These are phyloP conservation scores for Pythium scleroteichum DNA, from an alignment of 352 stramenopile species.

Conservation along the genomic window DNA sequence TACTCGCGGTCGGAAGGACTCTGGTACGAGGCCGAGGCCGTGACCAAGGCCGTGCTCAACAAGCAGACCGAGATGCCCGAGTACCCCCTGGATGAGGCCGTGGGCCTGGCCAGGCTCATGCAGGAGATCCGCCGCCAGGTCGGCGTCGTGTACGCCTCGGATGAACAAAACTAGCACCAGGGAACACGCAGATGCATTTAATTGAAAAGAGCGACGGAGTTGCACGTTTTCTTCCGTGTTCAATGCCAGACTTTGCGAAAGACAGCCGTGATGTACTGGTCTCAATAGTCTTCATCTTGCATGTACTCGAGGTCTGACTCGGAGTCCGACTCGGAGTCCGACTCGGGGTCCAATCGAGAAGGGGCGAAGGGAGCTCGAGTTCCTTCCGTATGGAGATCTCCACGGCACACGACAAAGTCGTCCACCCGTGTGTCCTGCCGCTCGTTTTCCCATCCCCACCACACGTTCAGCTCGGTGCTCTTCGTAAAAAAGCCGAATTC, in stretches of 20 bases:
- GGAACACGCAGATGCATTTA: no score
- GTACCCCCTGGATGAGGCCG: slow-evolving; percentile 60
- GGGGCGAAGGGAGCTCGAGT: no score
- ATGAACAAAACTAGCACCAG: slow-evolving; percentile 22
- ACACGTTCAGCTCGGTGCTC: not conserved
- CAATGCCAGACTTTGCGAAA: no score
- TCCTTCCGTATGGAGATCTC: not conserved
- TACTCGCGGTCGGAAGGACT: slow-evolving; percentile 76
- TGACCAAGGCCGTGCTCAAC: slow-evolving; percentile 56
- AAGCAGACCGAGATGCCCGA: slow-evolving; percentile 51
- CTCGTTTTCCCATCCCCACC: slow-evolving; percentile 21
- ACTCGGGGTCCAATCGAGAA: not conserved
- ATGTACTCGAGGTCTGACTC: not conserved
- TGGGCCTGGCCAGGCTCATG: slow-evolving; percentile 67
- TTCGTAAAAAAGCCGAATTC: slow-evolving; percentile 21
- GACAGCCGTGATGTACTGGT: no score
- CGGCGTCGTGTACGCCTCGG: slow-evolving; percentile 53
- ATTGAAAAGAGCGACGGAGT: no score
- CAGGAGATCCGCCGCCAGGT: slow-evolving; percentile 65
- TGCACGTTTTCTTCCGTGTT: no score
- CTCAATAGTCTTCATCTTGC: no score
- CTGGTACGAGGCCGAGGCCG: slow-evolving; percentile 68
- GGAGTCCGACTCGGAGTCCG: not conserved
- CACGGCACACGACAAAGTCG: slow-evolving; percentile 9
- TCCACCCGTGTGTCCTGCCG: slow-evolving; percentile 18